These are phyloP conservation scores for Barbatosphaeria neglecta DNA, from an alignment of 495 filamentous ascomycete species.

Conservation along the genomic window DNA sequence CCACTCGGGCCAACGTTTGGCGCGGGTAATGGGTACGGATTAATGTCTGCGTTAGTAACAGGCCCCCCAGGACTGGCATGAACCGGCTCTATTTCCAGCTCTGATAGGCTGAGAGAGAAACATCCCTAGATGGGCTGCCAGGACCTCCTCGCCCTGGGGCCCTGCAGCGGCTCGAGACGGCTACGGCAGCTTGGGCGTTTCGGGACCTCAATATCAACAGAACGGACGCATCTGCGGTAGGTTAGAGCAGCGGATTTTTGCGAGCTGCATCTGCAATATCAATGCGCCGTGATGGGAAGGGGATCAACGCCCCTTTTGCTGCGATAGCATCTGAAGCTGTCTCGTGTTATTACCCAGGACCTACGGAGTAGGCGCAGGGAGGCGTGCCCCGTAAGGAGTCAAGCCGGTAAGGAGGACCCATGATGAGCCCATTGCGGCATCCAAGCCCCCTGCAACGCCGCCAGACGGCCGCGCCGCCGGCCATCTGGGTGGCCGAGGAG, in stretches of 20 bases:
- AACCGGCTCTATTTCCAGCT: background rate
- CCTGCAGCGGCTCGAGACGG: background rate
- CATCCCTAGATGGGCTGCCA: background rate
- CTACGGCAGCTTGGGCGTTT: background rate
- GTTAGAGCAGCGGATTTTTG: no score
- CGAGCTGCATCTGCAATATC: background rate
- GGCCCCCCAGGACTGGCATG: background rate
- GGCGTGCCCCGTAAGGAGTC: no score
- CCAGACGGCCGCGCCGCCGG: background rate
- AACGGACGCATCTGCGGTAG: no score
- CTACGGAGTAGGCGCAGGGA: no score
- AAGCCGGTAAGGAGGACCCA: no score
- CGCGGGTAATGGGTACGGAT: no score
- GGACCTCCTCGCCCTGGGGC: background rate
- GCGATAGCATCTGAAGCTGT: no score
- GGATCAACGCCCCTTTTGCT: no score
- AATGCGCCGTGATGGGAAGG: no score
- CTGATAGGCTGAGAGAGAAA: background rate
- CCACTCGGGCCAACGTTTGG: no score
- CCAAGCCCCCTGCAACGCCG: background rate
- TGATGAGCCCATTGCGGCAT: background rate
- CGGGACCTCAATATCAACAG: background rate
- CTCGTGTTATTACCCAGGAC: no score
- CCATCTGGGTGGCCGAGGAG: background rate
- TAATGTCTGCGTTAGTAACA: no score